Conservation (phyloP, 495 filamentous ascomycete species). For the Physcia stellaris region DNA sequence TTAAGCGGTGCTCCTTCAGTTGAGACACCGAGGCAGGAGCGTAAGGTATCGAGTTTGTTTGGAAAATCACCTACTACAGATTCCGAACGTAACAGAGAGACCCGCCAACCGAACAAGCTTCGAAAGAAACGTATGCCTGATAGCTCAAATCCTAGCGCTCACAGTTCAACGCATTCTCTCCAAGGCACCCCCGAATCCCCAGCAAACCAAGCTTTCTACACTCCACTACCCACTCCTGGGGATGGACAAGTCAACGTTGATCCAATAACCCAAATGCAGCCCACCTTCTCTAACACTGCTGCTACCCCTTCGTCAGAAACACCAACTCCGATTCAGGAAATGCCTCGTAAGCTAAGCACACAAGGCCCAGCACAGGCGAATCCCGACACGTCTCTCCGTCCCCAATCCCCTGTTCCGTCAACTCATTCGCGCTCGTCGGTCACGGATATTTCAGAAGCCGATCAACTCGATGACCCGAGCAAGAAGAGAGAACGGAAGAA, state of each 20-base stretch:
- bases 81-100: constrained; percentile 39
- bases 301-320: constrained; percentile 13
- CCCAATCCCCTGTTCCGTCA: constrained; percentile 53
- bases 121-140: constrained; percentile 67
- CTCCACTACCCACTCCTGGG: constrained; percentile 11
- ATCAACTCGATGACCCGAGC: constrained; percentile 46
- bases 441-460: constrained; percentile 42
- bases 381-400: too few species aligned
- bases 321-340: constrained; percentile 8
- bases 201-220: constrained; percentile 16
- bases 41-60: constrained; percentile 55
- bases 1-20: constrained; percentile 26
- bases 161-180: constrained; percentile 71
- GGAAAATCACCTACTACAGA: constrained; percentile 46
- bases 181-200: constrained; percentile 26
- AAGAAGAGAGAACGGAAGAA: constrained; percentile 50
- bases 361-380: constrained; percentile 13
- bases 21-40: constrained; percentile 54
- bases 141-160: constrained; percentile 65
- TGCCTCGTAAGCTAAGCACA: constrained; percentile 13
- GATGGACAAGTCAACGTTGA: constrained; percentile 13
- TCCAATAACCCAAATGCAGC: constrained; percentile 9
- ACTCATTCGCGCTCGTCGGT: constrained; percentile 59
- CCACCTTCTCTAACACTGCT: constrained; percentile 4
- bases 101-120: constrained; percentile 66